A percentile compares a stretch with the other conserved stretches of the same genome.
These are phyloP conservation scores for Cucumis cinereus DNA, from an alignment of 306 rosid genomes.

Conservation along the genomic window DNA sequence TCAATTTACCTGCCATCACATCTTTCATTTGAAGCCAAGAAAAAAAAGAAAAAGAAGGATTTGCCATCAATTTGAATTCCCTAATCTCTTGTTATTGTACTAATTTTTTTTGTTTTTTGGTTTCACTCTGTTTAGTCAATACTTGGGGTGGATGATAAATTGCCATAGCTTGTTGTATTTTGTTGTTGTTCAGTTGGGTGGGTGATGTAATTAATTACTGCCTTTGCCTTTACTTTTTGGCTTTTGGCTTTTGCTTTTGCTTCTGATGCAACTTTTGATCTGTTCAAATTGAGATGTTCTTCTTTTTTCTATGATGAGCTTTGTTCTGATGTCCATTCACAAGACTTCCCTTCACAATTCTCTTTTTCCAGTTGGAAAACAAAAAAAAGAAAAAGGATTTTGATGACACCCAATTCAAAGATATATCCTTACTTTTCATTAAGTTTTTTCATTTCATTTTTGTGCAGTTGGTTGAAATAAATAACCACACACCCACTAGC, in stretches of 20 bases:
- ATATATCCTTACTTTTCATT: background rate
- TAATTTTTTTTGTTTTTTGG: background rate
- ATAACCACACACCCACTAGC: background rate
- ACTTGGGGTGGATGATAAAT: slow-evolving; percentile 6
- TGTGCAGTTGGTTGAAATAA: background rate
- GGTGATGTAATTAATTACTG: slow-evolving; percentile 13
- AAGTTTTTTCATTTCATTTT: background rate
- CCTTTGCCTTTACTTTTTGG: slow-evolving; percentile 10
- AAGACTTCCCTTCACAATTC: background rate
- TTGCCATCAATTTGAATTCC: background rate
- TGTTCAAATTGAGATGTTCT: slow-evolving; percentile 1
- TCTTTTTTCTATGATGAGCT: background rate
- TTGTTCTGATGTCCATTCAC: slow-evolving; percentile 10
- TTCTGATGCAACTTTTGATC: slow-evolving; percentile 11
- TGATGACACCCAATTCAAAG: background rate
- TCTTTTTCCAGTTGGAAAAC: background rate
- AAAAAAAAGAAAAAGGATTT: background rate
- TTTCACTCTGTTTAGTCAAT: background rate
- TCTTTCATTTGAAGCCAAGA: slow-evolving; percentile 7
- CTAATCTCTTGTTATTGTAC: background rate
- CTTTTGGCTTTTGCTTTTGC: background rate
- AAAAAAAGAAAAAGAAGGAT: background rate
- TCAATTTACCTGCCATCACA: background rate
- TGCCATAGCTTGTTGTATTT: background rate
- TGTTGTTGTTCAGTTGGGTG: slow-evolving; percentile 11